Base-by-base conservation (phyloP, 2,329 filamentous ascomycete genomes). In the Calonectria ilicicola region DNA sequence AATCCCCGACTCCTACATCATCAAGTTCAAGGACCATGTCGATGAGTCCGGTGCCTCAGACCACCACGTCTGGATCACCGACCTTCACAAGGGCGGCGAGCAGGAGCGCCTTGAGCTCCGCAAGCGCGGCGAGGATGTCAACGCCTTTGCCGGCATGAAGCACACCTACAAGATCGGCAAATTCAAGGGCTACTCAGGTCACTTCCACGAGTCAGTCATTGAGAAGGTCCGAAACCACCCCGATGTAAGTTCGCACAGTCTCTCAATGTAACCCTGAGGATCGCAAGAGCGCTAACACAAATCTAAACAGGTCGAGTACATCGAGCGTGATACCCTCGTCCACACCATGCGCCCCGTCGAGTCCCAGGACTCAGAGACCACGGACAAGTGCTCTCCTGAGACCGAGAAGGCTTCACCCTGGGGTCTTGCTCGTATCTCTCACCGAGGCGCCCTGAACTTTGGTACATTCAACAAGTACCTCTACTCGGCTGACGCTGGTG, bases 11-110 rank as follows among this genome's bases (percentile, higher is more conserved):
- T 95, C 94, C 73, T 99, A 99, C 89, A 98, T 99, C 85, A 90
- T 99, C 87, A 96, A 98, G 85, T 98, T 99, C 91, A 99, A 99
- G 93, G 94, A 98, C 86, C 95, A 98, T 85, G 94, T 99, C 78
- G 91, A 92, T 81, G 88, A 93, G 71, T 87, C 89, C 53, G 88
- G 91, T 76, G 95, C 94, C 69, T 86, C 89, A 67, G 89, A 93
- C 82, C 97, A 99, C 86, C 96, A 98, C 85, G 91, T 85, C 83
- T 99, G 97, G 97, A 91, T 99, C 81, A 92, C 98, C 89, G 90
- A 94, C 86, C 89, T 98, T 82, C 97, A 98, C 87, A 82, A 87
- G 46, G 86, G 91, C 78, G 90, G 89, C 81, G 90, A 95, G 86
- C 87, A 89, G 79, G 88, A 92, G 82, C 94, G 93, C 82, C 90